Evolutionary conservation across 1,139 yeast species (phyloP).

Genomic region (Chernovozyma sophiae-reginae): DNA sequence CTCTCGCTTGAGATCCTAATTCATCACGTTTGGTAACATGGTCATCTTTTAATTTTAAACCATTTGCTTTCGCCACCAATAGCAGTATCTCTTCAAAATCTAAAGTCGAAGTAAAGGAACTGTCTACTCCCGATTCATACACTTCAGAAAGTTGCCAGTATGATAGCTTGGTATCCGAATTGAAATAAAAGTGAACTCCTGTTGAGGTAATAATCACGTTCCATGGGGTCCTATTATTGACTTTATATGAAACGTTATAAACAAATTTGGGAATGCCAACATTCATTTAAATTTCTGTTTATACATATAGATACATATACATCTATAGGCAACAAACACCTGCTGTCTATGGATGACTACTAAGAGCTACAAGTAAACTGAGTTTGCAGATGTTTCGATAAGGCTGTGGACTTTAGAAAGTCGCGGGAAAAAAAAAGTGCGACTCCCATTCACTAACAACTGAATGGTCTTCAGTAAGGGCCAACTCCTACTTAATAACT

Average conservation of each 20-base stretch:
- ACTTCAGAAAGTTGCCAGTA: slow-evolving; percentile 35
- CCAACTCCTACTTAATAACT: too few relatives aligned
- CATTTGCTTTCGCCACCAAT: slow-evolving; percentile 29
- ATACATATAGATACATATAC: too few relatives aligned
- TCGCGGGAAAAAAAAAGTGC: too few relatives aligned
- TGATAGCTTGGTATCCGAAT: slow-evolving; percentile 16
- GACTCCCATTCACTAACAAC: too few relatives aligned
- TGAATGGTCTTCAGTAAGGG: too few relatives aligned
- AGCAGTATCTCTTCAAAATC: slow-evolving; percentile 30
- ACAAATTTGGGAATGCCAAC: slow-evolving; percentile 13
- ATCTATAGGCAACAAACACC: too few relatives aligned
- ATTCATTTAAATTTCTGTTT: slow-evolving; percentile 2
- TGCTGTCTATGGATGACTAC: too few relatives aligned
- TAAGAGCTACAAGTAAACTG: too few relatives aligned
- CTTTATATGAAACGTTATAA: slow-evolving; percentile 17
- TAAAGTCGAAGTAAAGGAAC: slow-evolving; percentile 18
- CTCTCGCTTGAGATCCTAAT: not conserved
- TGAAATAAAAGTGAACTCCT: slow-evolving; percentile 31
- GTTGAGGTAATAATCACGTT: slow-evolving; percentile 25
- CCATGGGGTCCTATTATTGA: slow-evolving; percentile 18
- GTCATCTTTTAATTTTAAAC: slow-evolving; percentile 13
- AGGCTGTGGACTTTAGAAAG: too few relatives aligned
- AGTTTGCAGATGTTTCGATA: too few relatives aligned
- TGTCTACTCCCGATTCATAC: slow-evolving; percentile 12
- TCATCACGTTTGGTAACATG: not conserved